Evolutionary conservation across 805 yeast genomes (phyloP), one percentile per base, ranked within the genome.

Genomic region (Candida pseudofarinosa): DNA sequence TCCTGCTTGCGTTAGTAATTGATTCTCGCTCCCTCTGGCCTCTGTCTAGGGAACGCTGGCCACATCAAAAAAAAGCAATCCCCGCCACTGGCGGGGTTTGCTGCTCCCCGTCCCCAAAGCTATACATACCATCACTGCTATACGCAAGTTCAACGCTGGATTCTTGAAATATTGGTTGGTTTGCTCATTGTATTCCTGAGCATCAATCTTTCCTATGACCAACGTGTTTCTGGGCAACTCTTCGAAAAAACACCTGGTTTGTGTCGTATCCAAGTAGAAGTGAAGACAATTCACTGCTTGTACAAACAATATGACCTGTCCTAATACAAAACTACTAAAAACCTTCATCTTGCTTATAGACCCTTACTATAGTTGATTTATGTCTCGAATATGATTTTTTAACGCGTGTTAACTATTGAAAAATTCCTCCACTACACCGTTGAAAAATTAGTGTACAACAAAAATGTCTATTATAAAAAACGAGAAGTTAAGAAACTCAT

Each of bases 181-280:
- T 28, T 66, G 61, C 15, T 73, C 72, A 51, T 77, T 73, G 46
- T 65, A 73, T 53, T 85, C 89, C 59, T 75, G 76, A 3, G 87
- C 85, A 51, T 84, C 84, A 51, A 86, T 80, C 55, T 56, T 70
- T 42, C 91, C 96, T 44, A 85, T 85, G 17, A 90, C 84, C 44
- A 91, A 74, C n/a, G 95, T 80, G 52, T 82, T 85, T 49, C 75
- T 72, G 14, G 87, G 81, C 46, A 91, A 71, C 47, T 85, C 95
- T 58, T 90, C 93, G 55, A 68, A 84, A 62, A 91, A 91, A 65
- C 98, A 93, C 52, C 80, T 80, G 35, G 80, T 75, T 50, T 85
- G 85, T 26, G 83, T 89, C 1, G 90, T 83, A 10, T 79, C 79
- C 41, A 88, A 69, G 61, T 88, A 90, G 61, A 88, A 81, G 62